Evolutionary conservation across 2,329 filamentous ascomycete species (phyloP).

Genomic region (Orbilia ellipsospora): DNA sequence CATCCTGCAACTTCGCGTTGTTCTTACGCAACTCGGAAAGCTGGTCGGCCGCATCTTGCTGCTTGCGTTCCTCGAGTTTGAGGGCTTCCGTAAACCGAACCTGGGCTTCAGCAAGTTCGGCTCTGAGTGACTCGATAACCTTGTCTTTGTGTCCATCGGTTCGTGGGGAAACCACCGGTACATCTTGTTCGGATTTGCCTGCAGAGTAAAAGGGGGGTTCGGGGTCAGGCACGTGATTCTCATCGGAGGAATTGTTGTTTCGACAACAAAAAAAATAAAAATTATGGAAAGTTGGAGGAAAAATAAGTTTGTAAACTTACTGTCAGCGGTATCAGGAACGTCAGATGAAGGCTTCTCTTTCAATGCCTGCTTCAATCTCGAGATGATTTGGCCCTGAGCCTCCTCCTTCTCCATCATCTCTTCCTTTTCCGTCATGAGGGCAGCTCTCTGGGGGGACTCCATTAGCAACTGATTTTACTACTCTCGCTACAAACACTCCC

Average conservation of each 20-base stretch:
- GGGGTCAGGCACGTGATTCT: slow-evolving; percentile 56
- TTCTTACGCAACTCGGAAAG: slow-evolving; percentile 94
- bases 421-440: slow-evolving; percentile 75
- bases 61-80: slow-evolving; percentile 89
- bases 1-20: slow-evolving; percentile 95
- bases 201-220: slow-evolving; percentile 69
- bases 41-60: slow-evolving; percentile 89
- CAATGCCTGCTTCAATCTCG: slow-evolving; percentile 88
- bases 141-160: slow-evolving; percentile 85
- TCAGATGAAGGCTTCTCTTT: slow-evolving; percentile 66
- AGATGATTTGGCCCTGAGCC: slow-evolving; percentile 89
- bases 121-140: slow-evolving; percentile 87
- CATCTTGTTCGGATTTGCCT: slow-evolving; percentile 71
- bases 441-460: slow-evolving; percentile 55
- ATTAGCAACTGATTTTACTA: slow-evolving; percentile 15
- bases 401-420: slow-evolving; percentile 85
- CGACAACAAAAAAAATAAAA: slow-evolving; percentile 1
- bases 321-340: slow-evolving; percentile 38
- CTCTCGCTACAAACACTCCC: background rate
- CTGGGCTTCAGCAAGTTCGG: slow-evolving; percentile 93
- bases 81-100: slow-evolving; percentile 89
- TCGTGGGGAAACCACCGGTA: slow-evolving; percentile 72
- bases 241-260: slow-evolving; percentile 1
- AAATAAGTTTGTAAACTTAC: slow-evolving; percentile 23
- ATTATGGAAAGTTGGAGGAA: background rate